Evolutionary conservation across 345 rosid species (phyloP).

Genomic region (Passiflora organensis): DNA sequence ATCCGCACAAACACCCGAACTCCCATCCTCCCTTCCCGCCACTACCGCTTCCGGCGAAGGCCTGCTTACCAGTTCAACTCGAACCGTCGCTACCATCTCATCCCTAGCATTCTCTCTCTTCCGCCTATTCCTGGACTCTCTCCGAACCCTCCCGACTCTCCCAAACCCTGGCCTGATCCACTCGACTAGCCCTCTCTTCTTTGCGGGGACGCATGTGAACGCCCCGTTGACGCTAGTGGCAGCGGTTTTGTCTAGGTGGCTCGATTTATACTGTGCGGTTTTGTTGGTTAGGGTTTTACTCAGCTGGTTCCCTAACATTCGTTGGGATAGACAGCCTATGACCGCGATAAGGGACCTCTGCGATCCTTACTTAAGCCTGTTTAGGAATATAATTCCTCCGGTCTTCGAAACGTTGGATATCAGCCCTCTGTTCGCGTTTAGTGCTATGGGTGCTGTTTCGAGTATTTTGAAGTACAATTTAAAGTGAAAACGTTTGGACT

Average conservation of each 20-base stretch:
- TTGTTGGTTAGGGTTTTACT: conserved; percentile 88
- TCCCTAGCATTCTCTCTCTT: conserved; percentile 11
- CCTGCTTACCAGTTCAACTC: conserved; percentile 17
- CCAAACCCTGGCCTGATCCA: conserved; percentile 21
- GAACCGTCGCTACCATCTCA: conserved; percentile 19
- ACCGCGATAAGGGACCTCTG: conserved; percentile 78
- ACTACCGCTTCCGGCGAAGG: too few relatives aligned
- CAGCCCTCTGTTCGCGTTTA: conserved; percentile 80
- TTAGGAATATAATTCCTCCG: conserved; percentile 78
- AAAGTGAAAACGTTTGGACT: too few relatives aligned
- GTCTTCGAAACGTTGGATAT: conserved; percentile 73
- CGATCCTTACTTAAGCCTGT: conserved; percentile 82
- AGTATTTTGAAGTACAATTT: too few relatives aligned
- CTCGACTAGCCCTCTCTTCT: conserved; percentile 49
- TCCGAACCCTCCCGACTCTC: conserved; percentile 16
- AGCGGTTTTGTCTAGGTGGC: conserved; percentile 81
- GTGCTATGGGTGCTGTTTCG: conserved; percentile 64
- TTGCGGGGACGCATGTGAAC: conserved; percentile 57
- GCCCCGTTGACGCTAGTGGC: conserved; percentile 83
- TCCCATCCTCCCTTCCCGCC: not conserved
- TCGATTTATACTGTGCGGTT: conserved; percentile 80
- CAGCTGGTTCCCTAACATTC: conserved; percentile 93
- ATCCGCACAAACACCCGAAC: not conserved
- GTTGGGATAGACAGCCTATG: conserved; percentile 84
- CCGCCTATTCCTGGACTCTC: not conserved